phyloP scores from a whole-genome alignment of 306 rosid species.

The Sindora glabra region DNA sequence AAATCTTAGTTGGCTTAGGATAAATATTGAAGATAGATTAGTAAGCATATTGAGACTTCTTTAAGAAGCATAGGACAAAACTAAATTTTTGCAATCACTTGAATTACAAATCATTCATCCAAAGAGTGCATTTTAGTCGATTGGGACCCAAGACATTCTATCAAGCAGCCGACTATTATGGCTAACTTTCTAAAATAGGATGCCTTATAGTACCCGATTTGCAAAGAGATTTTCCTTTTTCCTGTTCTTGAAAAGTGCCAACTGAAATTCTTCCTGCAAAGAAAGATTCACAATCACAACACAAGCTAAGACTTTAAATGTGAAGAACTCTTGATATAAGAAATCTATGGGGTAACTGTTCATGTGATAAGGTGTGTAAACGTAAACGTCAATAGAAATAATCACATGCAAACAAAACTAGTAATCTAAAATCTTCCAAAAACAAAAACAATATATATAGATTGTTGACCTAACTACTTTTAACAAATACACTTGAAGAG shows the following conservation, averaged over 20 bases:
- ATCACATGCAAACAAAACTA: neutral
- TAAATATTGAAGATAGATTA: neutral
- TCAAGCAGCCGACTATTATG: neutral
- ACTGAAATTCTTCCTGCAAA: conserved; percentile 86
- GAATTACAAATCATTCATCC: neutral
- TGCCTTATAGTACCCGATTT: conserved; percentile 51
- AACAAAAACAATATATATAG: neutral
- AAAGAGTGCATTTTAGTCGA: neutral
- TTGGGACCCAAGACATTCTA: neutral
- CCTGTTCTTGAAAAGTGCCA: conserved; percentile 76
- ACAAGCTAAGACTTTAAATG: neutral
- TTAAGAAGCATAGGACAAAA: neutral
- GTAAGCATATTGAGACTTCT: neutral
- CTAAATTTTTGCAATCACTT: conserved; percentile 1
- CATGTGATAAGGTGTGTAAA: neutral
- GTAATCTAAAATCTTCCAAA: neutral
- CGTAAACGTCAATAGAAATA: neutral
- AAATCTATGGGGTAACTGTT: neutral
- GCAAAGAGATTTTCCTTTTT: conserved; percentile 75
- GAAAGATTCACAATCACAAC: neutral
- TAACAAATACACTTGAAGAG: neutral
- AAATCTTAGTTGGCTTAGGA: neutral
- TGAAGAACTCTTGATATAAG: neutral
- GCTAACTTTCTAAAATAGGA: neutral
- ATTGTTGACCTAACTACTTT: neutral